Evolutionary conservation across 768 basidiomycete genomes (phyloP).

Genomic region (Fistulinella prunicolor): DNA sequence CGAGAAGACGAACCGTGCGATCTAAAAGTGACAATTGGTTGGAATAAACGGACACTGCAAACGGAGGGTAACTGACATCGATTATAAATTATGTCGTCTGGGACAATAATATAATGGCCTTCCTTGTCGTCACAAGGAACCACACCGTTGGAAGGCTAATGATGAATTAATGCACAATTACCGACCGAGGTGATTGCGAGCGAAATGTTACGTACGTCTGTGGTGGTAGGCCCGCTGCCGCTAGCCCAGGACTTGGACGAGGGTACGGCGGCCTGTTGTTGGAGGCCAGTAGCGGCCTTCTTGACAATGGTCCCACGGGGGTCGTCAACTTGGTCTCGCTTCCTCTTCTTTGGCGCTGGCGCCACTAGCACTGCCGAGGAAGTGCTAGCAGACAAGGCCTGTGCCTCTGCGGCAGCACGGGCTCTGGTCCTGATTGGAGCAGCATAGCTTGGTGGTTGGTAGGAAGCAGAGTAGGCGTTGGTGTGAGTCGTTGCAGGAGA

Average conservation of each 20-base stretch:
- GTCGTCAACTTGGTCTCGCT: constrained; percentile 73
- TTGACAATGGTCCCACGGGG: constrained; percentile 64
- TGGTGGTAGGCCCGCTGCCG: constrained; percentile 58
- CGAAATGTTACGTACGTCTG: constrained; percentile 55
- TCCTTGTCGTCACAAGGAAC: constrained; percentile 94
- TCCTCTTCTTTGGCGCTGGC: constrained; percentile 81
- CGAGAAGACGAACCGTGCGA: constrained; percentile 85
- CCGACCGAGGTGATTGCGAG: constrained; percentile 12
- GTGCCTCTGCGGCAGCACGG: constrained; percentile 82
- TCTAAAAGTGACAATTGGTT: constrained; percentile 48
- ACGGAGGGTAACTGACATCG: constrained; percentile 58
- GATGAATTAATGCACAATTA: constrained; percentile 28
- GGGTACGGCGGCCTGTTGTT: constrained; percentile 47
- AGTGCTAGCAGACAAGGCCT: constrained; percentile 63
- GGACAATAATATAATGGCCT: constrained; percentile 95
- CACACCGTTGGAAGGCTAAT: constrained; percentile 61
- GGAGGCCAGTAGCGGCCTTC: constrained; percentile 53
- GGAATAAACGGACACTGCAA: constrained; percentile 2
- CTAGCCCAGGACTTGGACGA: constrained; percentile 66
- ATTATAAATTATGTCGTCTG: constrained; percentile 82
- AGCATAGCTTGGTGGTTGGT: constrained; percentile 72
- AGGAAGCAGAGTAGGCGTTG: constrained; percentile 71
- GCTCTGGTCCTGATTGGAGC: constrained; percentile 83
- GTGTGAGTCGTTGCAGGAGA: constrained; percentile 72
- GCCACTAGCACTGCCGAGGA: constrained; percentile 63